These are phyloP conservation scores for Backusella sp. DNA, from an alignment of 192 early-diverging fungal species.

Conservation along the genomic window DNA sequence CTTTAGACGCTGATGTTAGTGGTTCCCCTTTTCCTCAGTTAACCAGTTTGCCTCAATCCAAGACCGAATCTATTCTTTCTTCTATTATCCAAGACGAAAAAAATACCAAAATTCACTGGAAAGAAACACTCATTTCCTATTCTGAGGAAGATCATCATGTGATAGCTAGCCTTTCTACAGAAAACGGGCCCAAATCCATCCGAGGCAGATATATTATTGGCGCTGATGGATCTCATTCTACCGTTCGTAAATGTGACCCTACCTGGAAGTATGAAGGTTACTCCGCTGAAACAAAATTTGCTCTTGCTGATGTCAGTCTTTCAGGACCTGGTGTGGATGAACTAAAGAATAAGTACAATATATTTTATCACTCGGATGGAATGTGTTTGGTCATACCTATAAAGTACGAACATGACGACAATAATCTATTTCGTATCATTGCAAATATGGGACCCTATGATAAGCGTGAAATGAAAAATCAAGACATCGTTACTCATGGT, in stretches of 20 bases:
- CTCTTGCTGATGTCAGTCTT: conserved; percentile 21
- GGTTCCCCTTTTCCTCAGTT: conserved; percentile 18
- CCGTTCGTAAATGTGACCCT: conserved; percentile 18
- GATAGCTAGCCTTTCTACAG: background rate
- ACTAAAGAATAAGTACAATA: background rate
- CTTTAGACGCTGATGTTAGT: background rate
- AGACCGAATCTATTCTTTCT: conserved; percentile 7
- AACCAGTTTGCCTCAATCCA: conserved; percentile 20
- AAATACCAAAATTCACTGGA: background rate
- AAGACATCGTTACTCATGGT: background rate
- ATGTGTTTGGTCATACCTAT: background rate
- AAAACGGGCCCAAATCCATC: background rate
- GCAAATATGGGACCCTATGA: background rate
- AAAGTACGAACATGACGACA: background rate
- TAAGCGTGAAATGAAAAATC: background rate
- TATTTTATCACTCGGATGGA: background rate
- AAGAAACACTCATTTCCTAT: conserved; percentile 17
- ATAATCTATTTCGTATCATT: background rate
- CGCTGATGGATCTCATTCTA: conserved; percentile 33
- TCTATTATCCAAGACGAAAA: background rate
- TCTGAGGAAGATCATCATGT: conserved; percentile 4
- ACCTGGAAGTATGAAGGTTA: conserved; percentile 24
- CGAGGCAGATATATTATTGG: conserved; percentile 21
- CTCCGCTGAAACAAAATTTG: conserved; percentile 1
- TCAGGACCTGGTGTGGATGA: conserved; percentile 14